Evolutionary conservation across 257 asterid species (phyloP).

Genomic region (Gentiana straminea): DNA sequence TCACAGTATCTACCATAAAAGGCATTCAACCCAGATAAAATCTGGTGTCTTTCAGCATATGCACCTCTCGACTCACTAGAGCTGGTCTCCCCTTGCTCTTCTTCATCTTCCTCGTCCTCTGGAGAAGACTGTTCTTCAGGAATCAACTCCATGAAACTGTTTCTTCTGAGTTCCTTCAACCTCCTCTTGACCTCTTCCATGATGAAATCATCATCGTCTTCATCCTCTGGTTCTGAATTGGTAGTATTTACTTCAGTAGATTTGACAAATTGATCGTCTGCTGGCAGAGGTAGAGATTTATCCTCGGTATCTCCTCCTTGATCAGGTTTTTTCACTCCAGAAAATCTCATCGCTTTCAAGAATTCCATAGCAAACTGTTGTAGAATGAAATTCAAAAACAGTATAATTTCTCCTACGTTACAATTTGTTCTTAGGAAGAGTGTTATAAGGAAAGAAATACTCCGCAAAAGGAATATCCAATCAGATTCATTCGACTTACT

Average conservation of each 20-base stretch:
- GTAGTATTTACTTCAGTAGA: slow-evolving; percentile 35
- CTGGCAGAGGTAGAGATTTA: slow-evolving; percentile 36
- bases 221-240: slow-evolving; percentile 62
- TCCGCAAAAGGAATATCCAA: too few species aligned
- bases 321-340: slow-evolving; percentile 49
- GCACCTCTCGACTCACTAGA: slow-evolving; percentile 84
- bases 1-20: slow-evolving; percentile 69
- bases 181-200: slow-evolving; percentile 91
- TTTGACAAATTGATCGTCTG: slow-evolving; percentile 34
- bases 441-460: too few species aligned
- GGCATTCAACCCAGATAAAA: slow-evolving; percentile 89
- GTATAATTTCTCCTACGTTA: too few species aligned
- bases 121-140: slow-evolving; percentile 74
- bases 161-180: slow-evolving; percentile 76
- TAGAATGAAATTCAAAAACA: neutral
- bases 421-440: too few species aligned
- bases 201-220: slow-evolving; percentile 89
- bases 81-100: slow-evolving; percentile 62
- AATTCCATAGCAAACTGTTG: slow-evolving; percentile 46
- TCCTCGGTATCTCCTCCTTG: slow-evolving; percentile 23
- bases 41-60: slow-evolving; percentile 72
- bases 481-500: too few species aligned
- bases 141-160: slow-evolving; percentile 89
- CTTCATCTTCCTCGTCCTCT: slow-evolving; percentile 51
- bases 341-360: slow-evolving; percentile 56